Evolutionary conservation across 768 basidiomycete species (phyloP), one percentile per base, ranked within the genome.

Genomic region (Psilocybe cubensis): DNA sequence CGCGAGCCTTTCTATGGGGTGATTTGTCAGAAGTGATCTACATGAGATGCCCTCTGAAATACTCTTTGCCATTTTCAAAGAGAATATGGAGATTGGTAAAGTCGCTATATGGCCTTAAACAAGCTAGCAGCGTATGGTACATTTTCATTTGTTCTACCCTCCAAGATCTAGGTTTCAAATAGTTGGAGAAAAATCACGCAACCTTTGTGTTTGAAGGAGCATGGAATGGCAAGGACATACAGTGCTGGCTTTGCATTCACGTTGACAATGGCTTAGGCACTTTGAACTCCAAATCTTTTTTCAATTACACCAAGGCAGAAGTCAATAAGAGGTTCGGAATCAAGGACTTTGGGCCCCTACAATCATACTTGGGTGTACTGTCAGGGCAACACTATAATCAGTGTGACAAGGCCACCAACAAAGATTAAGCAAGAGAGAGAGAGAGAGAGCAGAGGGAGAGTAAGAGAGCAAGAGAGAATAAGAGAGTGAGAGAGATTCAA

Each of bases 211-310:
- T 35, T 9, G 48, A 31, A 28, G n/a, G 29, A 9, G 11, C 17
- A 6, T 24, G 42, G n/a, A 25, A 27, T 10, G 23, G 35, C 31
- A 45, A 58, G 29, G n/a, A 8, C 7, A 12, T 38, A 17, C 35
- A 38, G 4, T 38, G 35, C 14, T 62, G 69, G 40, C 51, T 68
- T 7, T 62, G 60, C 4, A 61, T 68, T 3, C 65, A 67, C 45
- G 66, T 70, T 14, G 64, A 73, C 43, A 65, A 72, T 57, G 64
- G 64, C 48, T 61, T 66, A 28, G 57, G 65, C 21, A 56, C 59
- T 2, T 61, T 56, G 0, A 53, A 52, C 3, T 45, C 54, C 8
- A 38, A 31, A 17, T 40, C 25, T 1, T 47, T 66, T 12, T 50
- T 63, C 23, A 59, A 57, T 1, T 35, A 20, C 0, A 35, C 58